phyloP scores from a whole-genome alignment of 2,329 filamentous ascomycete species.

The Sclerotinia borealis region DNA sequence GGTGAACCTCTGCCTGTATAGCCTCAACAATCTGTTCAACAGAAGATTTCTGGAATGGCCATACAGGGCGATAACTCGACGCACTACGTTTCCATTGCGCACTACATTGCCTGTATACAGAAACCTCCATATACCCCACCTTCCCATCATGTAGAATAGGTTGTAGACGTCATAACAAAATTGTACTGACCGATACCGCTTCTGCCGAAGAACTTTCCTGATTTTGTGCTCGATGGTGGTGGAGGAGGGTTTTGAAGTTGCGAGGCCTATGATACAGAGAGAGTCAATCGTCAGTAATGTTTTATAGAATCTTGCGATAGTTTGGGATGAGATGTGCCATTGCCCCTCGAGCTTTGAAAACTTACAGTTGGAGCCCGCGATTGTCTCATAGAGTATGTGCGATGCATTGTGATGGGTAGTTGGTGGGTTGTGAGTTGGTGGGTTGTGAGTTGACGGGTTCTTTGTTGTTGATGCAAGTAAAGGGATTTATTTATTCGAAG shows the following conservation, averaged over 20 bases:
- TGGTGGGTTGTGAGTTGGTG: neutral
- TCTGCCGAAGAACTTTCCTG: constrained; percentile 80
- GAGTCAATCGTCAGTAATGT: constrained; percentile 13
- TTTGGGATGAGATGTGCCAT: neutral
- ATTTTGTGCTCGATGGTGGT: constrained; percentile 85
- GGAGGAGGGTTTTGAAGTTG: constrained; percentile 88
- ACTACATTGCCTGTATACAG: neutral
- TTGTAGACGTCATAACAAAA: constrained; percentile 18
- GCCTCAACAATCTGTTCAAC: neutral
- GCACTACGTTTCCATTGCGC: neutral
- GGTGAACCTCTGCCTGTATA: neutral
- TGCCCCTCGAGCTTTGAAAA: constrained; percentile 23
- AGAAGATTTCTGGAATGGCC: neutral
- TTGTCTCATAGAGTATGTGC: constrained; percentile 98
- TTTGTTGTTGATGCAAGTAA: neutral
- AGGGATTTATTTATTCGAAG: no score
- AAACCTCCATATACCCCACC: neutral
- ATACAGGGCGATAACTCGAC: neutral
- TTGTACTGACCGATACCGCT: constrained; percentile 66
- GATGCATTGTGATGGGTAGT: constrained; percentile 64
- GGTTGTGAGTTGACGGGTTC: neutral
- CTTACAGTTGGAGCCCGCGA: constrained; percentile 89
- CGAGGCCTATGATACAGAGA: constrained; percentile 26
- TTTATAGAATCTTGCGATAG: neutral
- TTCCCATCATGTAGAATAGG: neutral